Percentiles rank a stretch among this genome's conserved stretches.
phyloP scores from a whole-genome alignment of 1,139 yeast genomes.

The Suhomyces bokatorum region DNA sequence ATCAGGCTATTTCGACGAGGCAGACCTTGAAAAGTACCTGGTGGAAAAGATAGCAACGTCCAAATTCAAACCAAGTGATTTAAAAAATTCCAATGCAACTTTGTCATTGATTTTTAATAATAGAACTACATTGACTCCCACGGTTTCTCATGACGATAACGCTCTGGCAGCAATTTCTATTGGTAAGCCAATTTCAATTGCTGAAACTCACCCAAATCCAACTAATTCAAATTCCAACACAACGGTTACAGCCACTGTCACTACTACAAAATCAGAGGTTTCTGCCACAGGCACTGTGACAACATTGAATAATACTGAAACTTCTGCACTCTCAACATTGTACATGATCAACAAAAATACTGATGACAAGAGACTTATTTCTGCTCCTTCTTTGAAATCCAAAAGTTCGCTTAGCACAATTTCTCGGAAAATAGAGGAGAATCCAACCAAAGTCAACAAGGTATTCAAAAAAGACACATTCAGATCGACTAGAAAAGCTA shows the following conservation, averaged over 20 bases:
- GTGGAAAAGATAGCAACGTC: conserved; percentile 4
- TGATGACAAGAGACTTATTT: conserved; percentile 24
- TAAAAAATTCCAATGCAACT: conserved; percentile 25
- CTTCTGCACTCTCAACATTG: conserved; percentile 42
- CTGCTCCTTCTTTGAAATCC: conserved; percentile 7
- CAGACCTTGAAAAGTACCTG: conserved; percentile 12
- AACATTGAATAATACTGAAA: conserved; percentile 23
- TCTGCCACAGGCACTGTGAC: conserved; percentile 44
- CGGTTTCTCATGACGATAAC: conserved; percentile 7
- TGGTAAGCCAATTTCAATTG: conserved; percentile 1
- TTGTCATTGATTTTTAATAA: conserved; percentile 29
- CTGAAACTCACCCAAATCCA: not conserved
- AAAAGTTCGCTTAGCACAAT: conserved; percentile 6
- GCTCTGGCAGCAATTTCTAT: not conserved
- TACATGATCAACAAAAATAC: conserved; percentile 41
- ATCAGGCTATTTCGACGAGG: conserved; percentile 14
- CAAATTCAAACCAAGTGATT: conserved; percentile 10
- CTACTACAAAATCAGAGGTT: conserved; percentile 32
- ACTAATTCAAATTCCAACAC: not conserved
- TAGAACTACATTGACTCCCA: conserved; percentile 20
- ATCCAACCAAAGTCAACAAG: not conserved
- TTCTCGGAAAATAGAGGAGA: not conserved
- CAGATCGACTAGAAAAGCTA: not conserved
- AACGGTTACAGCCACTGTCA: conserved; percentile 18
- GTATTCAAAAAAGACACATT: not conserved